Evolutionary conservation across 208 protist genomes (phyloP).

Genomic region (Leishmania braziliensis): DNA sequence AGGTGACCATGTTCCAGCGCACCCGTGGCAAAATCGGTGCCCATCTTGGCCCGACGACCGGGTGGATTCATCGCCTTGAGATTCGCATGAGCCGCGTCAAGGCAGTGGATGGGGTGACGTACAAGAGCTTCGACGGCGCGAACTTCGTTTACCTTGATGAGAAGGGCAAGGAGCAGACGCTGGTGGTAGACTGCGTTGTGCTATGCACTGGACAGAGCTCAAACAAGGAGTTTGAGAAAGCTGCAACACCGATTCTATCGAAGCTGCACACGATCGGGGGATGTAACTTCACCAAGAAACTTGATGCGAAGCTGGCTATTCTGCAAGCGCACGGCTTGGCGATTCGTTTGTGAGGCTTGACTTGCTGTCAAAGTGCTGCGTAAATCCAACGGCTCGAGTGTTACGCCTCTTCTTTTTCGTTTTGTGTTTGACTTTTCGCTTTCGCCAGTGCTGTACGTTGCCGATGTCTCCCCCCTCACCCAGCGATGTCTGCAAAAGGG

Average conservation of each 20-base stretch:
- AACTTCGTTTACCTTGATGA: constrained; percentile 53
- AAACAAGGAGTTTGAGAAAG: constrained; percentile 46
- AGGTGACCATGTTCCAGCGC: constrained; percentile 80
- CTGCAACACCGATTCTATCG: constrained; percentile 20
- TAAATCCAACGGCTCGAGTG: too few relatives aligned
- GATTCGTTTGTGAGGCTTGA: constrained; percentile 31
- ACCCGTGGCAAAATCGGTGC: constrained; percentile 79
- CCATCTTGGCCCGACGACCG: constrained; percentile 84
- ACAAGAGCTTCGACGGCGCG: constrained; percentile 85
- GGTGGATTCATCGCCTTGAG: constrained; percentile 91
- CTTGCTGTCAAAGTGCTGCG: neutral
- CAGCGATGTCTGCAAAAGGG: neutral
- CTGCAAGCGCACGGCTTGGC: constrained; percentile 59
- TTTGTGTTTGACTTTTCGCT: neutral
- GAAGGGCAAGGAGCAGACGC: constrained; percentile 34
- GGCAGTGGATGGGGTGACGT: constrained; percentile 67
- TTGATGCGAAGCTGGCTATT: constrained; percentile 86
- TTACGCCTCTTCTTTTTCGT: constrained; percentile 8
- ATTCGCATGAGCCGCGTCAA: constrained; percentile 78
- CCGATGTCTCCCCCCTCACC: too few relatives aligned
- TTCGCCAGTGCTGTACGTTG: constrained; percentile 12
- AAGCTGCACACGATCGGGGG: constrained; percentile 59
- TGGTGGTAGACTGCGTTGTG: constrained; percentile 84
- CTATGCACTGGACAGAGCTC: constrained; percentile 89
- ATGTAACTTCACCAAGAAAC: constrained; percentile 62